Evolutionary conservation across 169 alveolate species (phyloP).

Genomic region (Besnoitia besnoiti): DNA sequence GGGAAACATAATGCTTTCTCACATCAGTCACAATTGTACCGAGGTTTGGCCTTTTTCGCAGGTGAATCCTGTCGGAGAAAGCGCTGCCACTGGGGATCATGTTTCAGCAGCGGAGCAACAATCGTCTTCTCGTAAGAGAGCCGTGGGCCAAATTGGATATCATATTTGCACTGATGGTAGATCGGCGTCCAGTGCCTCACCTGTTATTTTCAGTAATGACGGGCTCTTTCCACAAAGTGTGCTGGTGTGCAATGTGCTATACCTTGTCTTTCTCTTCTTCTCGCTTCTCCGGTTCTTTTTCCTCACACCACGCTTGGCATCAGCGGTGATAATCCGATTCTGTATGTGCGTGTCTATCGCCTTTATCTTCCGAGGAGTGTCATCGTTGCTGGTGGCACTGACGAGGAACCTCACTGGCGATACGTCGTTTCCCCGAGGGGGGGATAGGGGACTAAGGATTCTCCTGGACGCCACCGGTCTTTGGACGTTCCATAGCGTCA

Average conservation of each 20-base stretch:
- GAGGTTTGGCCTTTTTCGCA: too few species aligned
- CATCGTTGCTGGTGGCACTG: not conserved
- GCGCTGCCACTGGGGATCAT: too few species aligned
- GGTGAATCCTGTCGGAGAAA: too few species aligned
- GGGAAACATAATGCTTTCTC: not conserved
- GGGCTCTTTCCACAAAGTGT: not conserved
- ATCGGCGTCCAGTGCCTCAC: too few species aligned
- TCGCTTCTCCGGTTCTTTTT: not conserved
- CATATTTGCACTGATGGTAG: too few species aligned
- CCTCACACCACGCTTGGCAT: not conserved
- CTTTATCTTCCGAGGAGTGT: not conserved
- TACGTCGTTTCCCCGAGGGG: too few species aligned
- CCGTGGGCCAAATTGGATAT: too few species aligned
- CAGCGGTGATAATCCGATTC: slow-evolving; percentile 24
- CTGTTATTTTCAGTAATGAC: not conserved
- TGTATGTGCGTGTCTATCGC: slow-evolving; percentile 14
- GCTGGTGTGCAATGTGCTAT: not conserved
- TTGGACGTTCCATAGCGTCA: not conserved
- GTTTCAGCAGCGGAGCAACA: too few species aligned
- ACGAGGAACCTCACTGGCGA: not conserved
- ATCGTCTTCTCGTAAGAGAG: too few species aligned
- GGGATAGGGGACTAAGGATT: too few species aligned
- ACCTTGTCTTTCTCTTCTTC: not conserved
- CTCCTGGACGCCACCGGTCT: not conserved
- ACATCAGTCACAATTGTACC: not conserved